These are phyloP conservation scores for Calonectria ilicicola DNA, from an alignment of 2,329 filamentous ascomycete genomes.

Conservation along the genomic window DNA sequence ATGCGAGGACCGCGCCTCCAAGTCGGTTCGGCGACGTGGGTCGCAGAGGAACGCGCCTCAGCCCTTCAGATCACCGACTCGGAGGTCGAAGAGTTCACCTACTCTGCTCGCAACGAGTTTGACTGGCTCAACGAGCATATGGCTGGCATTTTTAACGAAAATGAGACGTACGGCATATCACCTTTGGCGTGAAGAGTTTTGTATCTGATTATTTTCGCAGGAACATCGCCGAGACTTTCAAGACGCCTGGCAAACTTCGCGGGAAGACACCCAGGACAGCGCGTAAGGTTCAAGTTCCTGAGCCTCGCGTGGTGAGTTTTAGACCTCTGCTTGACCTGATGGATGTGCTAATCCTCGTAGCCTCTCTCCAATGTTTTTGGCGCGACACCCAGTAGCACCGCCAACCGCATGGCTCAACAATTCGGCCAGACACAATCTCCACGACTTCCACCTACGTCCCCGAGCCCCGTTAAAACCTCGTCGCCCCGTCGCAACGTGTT, in stretches of 20 bases:
- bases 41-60: slow-evolving; percentile 84
- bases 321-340: slow-evolving; percentile 1
- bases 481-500: slow-evolving; percentile 48
- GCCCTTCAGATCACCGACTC: slow-evolving; percentile 80
- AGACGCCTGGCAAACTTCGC: slow-evolving; percentile 86
- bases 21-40: slow-evolving; percentile 88
- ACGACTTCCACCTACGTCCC: slow-evolving; percentile 62
- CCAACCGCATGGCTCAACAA: slow-evolving; percentile 66
- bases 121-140: slow-evolving; percentile 99
- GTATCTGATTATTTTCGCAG: slow-evolving; percentile 58
- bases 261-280: slow-evolving; percentile 83
- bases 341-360: slow-evolving; percentile 53
- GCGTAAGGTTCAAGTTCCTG: slow-evolving; percentile 69
- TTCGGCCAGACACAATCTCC: slow-evolving; percentile 64
- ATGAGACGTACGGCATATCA: slow-evolving; percentile 75
- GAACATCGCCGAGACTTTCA: slow-evolving; percentile 95
- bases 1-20: slow-evolving; percentile 71
- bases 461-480: slow-evolving; percentile 49
- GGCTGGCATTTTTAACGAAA: slow-evolving; percentile 89
- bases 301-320: slow-evolving; percentile 72
- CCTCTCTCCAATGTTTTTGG: slow-evolving; percentile 71
- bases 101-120: slow-evolving; percentile 91
- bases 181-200: neutral
- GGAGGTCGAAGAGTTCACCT: slow-evolving; percentile 93
- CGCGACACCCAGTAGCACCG: slow-evolving; percentile 64